Conservation (phyloP, 148 eudicot species). For the Cornus kousa region DNA sequence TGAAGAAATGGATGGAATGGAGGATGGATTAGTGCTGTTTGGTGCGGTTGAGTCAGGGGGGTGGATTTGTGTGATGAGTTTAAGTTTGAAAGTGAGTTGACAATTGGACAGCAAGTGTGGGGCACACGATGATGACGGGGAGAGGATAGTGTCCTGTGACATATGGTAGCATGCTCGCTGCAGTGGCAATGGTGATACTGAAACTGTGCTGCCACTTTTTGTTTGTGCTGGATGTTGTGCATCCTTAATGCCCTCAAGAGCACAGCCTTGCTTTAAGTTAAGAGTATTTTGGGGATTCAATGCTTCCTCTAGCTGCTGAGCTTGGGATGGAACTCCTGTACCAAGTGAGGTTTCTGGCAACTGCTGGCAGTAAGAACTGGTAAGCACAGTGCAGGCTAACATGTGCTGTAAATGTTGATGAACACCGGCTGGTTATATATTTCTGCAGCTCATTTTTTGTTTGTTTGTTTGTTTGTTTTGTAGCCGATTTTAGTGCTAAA, state of each 20-base stretch:
- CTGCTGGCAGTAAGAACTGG: too few relatives aligned
- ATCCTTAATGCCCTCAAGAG: slow-evolving; percentile 43
- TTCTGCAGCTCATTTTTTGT: neutral
- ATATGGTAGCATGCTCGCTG: slow-evolving; percentile 88
- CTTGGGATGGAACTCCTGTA: slow-evolving; percentile 1
- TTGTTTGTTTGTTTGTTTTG: neutral
- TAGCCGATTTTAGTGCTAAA: too few relatives aligned
- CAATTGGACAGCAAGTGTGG: slow-evolving; percentile 80
- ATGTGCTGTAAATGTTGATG: too few relatives aligned
- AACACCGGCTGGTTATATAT: neutral
- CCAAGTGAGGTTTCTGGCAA: neutral
- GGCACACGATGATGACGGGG: slow-evolving; percentile 88
- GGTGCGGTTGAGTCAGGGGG: slow-evolving; percentile 55
- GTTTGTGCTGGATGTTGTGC: slow-evolving; percentile 61
- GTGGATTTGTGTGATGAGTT: slow-evolving; percentile 40
- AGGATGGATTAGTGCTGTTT: slow-evolving; percentile 57
- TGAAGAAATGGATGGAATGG: slow-evolving; percentile 29
- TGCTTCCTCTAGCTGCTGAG: neutral
- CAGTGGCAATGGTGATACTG: slow-evolving; percentile 64
- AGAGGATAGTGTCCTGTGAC: slow-evolving; percentile 91
- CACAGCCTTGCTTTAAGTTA: neutral
- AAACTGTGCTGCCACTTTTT: slow-evolving; percentile 66
- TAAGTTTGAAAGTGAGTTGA: slow-evolving; percentile 68
- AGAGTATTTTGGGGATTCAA: neutral
- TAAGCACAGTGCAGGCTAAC: too few relatives aligned